These are phyloP conservation scores for Pythium graminicola DNA, from an alignment of 352 stramenopile genomes.

Conservation along the genomic window DNA sequence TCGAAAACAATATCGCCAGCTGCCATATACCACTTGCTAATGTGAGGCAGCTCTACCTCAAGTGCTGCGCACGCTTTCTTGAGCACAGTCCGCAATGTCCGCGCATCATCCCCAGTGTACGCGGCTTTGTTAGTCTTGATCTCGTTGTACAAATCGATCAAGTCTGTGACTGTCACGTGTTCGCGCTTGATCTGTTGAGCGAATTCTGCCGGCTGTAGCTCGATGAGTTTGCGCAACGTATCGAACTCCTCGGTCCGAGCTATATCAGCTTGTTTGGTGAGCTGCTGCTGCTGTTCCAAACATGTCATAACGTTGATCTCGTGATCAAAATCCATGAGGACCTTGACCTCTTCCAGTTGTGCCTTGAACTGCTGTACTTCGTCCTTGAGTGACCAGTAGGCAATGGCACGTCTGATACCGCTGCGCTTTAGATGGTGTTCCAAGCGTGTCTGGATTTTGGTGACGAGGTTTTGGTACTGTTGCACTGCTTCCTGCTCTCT, in stretches of 20 bases:
- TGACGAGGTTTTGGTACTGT: constrained; percentile 7
- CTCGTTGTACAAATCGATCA: constrained; percentile 9
- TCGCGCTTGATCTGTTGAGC: constrained; percentile 1
- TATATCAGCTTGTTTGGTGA: background rate
- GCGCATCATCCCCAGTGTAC: constrained; percentile 3
- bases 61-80: background rate
- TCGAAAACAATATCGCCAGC: constrained; percentile 3
- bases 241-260: background rate
- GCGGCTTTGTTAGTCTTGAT: constrained; percentile 9
- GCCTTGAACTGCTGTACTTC: constrained; percentile 6
- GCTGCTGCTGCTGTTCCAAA: background rate
- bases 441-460: background rate
- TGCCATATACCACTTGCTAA: constrained; percentile 10
- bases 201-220: constrained; percentile 7
- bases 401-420: background rate
- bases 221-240: background rate
- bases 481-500: background rate
- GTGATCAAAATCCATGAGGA: constrained; percentile 5
- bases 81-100: background rate
- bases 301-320: background rate
- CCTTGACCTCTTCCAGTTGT: background rate
- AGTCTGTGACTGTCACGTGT: background rate
- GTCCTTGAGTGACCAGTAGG: constrained; percentile 4
- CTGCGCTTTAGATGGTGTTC: constrained; percentile 6
- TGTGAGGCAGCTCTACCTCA: background rate